phyloP scores from a whole-genome alignment of 1,139 yeast species.

The Diutina ranongensis region DNA sequence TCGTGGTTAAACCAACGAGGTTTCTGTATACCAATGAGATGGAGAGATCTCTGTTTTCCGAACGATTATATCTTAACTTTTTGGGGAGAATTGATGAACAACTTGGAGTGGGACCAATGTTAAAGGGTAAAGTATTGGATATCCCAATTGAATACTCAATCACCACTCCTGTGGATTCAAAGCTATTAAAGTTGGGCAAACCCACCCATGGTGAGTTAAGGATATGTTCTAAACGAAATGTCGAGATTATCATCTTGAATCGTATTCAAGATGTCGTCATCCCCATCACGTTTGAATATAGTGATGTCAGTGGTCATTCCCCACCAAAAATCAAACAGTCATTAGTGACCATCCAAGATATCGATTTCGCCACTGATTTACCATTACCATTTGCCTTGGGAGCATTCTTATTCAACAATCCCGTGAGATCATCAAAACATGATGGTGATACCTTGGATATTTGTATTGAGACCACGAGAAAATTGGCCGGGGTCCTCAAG shows the following conservation, averaged over 20 bases:
- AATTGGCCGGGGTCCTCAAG: not conserved
- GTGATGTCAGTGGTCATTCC: not conserved
- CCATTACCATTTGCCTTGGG: not conserved
- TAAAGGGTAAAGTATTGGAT: not conserved
- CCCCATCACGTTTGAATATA: not conserved
- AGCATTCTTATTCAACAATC: conserved; percentile 1
- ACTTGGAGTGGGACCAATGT: not conserved
- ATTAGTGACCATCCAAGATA: conserved; percentile 4
- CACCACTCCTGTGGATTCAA: not conserved
- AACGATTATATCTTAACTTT: not conserved
- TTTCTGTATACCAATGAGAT: not conserved
- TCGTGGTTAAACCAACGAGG: not conserved
- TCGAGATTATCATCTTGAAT: not conserved
- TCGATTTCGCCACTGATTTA: not conserved
- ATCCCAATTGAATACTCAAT: not conserved
- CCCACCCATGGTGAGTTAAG: not conserved
- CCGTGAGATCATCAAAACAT: not conserved
- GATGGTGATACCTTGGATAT: conserved; percentile 2
- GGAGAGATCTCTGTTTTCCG: not conserved
- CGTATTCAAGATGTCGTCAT: not conserved
- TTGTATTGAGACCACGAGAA: not conserved
- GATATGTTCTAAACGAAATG: not conserved
- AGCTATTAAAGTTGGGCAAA: not conserved
- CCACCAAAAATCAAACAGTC: not conserved
- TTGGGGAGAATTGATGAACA: not conserved